phyloP scores from a whole-genome alignment of 2,329 filamentous ascomycete genomes.

The Pyrenophora teres region DNA sequence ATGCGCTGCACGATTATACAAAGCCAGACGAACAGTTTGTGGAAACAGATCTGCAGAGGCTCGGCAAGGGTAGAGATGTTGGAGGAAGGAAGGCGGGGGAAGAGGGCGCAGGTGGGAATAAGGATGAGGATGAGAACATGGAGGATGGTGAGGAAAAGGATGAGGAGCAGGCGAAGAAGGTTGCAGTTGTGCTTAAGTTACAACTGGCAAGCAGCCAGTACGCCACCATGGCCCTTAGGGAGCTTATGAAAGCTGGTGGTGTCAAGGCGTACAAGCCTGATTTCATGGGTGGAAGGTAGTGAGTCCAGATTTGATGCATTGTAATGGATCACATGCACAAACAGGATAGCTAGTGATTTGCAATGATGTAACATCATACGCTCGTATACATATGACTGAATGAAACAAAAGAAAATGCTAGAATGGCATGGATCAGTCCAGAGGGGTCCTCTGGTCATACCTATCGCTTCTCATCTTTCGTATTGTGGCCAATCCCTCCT shows the following conservation, averaged over 20 bases:
- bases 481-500: too few species aligned
- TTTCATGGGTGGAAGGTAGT: constrained; percentile 56
- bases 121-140: constrained; percentile 27
- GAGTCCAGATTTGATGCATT: too few species aligned
- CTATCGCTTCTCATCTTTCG: too few species aligned
- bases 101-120: constrained; percentile 47
- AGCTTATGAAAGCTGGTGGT: constrained; percentile 72
- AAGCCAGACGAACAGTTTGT: constrained; percentile 82
- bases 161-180: constrained; percentile 51
- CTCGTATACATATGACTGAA: too few species aligned
- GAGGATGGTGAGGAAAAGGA: constrained; percentile 29
- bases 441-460: too few species aligned
- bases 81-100: constrained; percentile 52
- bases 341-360: too few species aligned
- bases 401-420: too few species aligned
- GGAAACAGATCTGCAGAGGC: constrained; percentile 78
- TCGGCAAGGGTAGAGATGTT: constrained; percentile 54
- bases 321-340: too few species aligned
- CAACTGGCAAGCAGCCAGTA: constrained; percentile 80
- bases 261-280: constrained; percentile 66
- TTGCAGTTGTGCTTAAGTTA: constrained; percentile 73
- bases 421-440: too few species aligned
- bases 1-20: constrained; percentile 71
- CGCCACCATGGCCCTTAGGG: constrained; percentile 80
- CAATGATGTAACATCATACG: too few species aligned